phyloP scores from a whole-genome alignment of 345 rosid species.

The Arabis alpina region DNA sequence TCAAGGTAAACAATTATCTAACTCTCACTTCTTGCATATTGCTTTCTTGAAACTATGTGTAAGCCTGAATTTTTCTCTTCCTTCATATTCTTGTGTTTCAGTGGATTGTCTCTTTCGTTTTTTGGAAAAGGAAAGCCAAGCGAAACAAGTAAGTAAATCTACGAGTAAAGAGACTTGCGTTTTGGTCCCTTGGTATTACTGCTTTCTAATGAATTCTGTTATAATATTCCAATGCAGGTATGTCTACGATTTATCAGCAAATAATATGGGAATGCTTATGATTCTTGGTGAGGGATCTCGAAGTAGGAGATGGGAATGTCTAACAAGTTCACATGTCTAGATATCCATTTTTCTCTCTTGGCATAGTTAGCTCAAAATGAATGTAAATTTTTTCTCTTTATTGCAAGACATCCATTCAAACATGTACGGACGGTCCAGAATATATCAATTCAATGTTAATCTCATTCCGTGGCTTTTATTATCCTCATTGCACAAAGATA shows the following conservation, averaged over 20 bases:
- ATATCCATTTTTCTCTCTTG: slow-evolving; percentile 23
- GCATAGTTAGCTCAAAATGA: slow-evolving; percentile 28
- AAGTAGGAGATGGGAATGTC: slow-evolving; percentile 72
- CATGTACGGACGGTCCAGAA: slow-evolving; percentile 19
- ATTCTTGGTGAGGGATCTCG: slow-evolving; percentile 73
- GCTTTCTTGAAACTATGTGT: slow-evolving; percentile 1
- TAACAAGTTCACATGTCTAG: slow-evolving; percentile 65
- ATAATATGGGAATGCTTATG: slow-evolving; percentile 81
- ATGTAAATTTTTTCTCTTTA: slow-evolving; percentile 21
- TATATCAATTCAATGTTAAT: slow-evolving; percentile 4
- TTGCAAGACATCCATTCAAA: slow-evolving; percentile 5
- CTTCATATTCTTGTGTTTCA: slow-evolving; percentile 44
- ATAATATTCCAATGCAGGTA: slow-evolving; percentile 50
- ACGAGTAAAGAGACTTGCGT: too few relatives aligned
- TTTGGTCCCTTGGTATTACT: background rate
- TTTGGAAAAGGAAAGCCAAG: slow-evolving; percentile 82
- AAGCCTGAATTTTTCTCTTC: slow-evolving; percentile 2
- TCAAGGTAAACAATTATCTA: slow-evolving; percentile 61
- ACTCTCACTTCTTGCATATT: slow-evolving; percentile 5
- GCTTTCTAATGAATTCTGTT: slow-evolving; percentile 5
- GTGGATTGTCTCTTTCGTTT: slow-evolving; percentile 80
- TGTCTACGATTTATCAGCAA: slow-evolving; percentile 60
- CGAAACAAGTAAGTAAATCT: slow-evolving; percentile 70
- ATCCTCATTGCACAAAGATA: background rate
- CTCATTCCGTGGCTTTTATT: background rate